These are phyloP conservation scores for Alectoria sarmentosa DNA, from an alignment of 495 filamentous ascomycete genomes.

Conservation along the genomic window DNA sequence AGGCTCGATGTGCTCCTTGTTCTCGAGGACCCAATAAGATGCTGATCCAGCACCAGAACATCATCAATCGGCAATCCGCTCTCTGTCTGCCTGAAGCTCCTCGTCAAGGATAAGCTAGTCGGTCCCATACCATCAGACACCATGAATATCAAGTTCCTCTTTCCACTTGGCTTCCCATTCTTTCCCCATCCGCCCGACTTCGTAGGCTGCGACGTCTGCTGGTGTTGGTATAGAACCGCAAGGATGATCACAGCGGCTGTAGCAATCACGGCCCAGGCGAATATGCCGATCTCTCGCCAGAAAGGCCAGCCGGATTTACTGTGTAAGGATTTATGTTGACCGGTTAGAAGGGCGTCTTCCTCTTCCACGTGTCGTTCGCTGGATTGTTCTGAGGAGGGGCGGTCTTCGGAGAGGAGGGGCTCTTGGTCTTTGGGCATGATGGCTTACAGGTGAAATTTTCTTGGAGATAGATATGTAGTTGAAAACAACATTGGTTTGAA, in stretches of 20 bases:
- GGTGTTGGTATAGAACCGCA: constrained; percentile 66
- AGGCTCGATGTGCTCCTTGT: constrained; percentile 75
- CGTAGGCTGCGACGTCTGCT: constrained; percentile 35
- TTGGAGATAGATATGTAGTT: not conserved
- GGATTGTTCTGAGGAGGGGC: constrained; percentile 39
- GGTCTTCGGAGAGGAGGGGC: constrained; percentile 38
- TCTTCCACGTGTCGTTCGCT: constrained; percentile 47
- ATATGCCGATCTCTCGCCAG: constrained; percentile 67
- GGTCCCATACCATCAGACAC: constrained; percentile 98
- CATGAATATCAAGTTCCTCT: constrained; percentile 96
- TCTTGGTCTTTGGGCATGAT: constrained; percentile 39
- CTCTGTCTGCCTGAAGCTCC: constrained; percentile 69
- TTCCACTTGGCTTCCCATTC: constrained; percentile 53
- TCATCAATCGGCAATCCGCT: constrained; percentile 61
- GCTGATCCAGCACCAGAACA: constrained; percentile 69
- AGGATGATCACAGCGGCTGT: constrained; percentile 71
- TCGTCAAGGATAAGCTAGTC: constrained; percentile 75
- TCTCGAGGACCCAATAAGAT: constrained; percentile 81
- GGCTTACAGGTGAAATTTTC: not conserved
- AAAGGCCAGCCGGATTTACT: constrained; percentile 39
- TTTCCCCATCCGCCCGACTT: constrained; percentile 33
- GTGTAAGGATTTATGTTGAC: constrained; percentile 37
- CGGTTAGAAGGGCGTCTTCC: constrained; percentile 60
- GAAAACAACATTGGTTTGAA: not conserved
- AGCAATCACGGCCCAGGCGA: constrained; percentile 83